phyloP scores from a whole-genome alignment of 768 basidiomycete species.

The Mycena polygramma region DNA sequence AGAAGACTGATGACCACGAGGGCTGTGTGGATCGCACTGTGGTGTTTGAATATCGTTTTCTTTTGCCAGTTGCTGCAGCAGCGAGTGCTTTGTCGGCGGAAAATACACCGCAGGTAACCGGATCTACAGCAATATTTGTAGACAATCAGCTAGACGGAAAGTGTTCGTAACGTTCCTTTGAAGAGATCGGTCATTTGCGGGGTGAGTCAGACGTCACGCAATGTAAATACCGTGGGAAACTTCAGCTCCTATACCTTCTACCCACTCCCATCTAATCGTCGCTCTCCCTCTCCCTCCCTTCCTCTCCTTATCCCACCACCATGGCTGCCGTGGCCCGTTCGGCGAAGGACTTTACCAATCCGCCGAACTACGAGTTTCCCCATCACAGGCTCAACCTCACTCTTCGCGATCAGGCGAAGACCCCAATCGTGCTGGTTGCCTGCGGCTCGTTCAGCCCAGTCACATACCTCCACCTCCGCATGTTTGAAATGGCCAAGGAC shows the following conservation, averaged over 20 bases:
- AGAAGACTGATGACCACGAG: too few relatives aligned
- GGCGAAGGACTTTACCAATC: constrained; percentile 66
- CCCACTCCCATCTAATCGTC: constrained; percentile 23
- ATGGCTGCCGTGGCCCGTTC: constrained; percentile 46
- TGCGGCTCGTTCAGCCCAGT: constrained; percentile 99
- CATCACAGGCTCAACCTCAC: constrained; percentile 70
- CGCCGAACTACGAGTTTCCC: constrained; percentile 77
- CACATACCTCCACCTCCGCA: constrained; percentile 97
- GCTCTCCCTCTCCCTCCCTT: constrained; percentile 27
- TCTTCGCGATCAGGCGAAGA: constrained; percentile 74
- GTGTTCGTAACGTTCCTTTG: too few relatives aligned
- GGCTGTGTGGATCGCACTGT: too few relatives aligned
- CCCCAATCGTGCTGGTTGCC: constrained; percentile 94
- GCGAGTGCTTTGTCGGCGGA: too few relatives aligned
- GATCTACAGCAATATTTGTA: too few relatives aligned
- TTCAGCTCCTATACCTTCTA: constrained; percentile 20
- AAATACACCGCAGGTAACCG: too few relatives aligned
- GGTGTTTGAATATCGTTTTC: too few relatives aligned
- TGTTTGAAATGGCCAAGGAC: constrained; percentile 99
- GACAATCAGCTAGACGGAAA: too few relatives aligned
- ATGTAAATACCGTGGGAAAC: neutral
- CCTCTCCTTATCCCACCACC: constrained; percentile 32
- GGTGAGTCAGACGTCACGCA: constrained; percentile 5
- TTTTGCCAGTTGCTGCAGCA: too few relatives aligned
- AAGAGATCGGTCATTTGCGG: neutral